Percentiles rank a stretch among this genome's conserved stretches.
Evolutionary conservation across 2,329 filamentous ascomycete species (phyloP).

Genomic region (Fusarium sp.): DNA sequence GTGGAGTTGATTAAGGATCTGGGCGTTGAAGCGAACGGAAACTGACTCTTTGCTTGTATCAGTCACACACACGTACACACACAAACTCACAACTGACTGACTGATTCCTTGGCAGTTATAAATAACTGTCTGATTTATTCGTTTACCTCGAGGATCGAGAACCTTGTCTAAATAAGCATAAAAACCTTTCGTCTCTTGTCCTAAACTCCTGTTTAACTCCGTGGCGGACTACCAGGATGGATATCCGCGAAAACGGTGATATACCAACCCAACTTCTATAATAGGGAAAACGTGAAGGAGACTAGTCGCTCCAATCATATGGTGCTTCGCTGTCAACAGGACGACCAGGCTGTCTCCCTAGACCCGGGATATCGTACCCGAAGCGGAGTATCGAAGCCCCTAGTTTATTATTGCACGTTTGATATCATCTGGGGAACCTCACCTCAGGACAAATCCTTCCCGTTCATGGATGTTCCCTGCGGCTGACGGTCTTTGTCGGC

Average conservation of each 20-base stretch:
- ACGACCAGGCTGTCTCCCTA: neutral
- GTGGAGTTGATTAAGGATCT: conserved; percentile 21
- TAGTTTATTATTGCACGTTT: conserved; percentile 22
- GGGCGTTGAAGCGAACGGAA: conserved; percentile 21
- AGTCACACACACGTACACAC: neutral
- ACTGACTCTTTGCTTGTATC: conserved; percentile 2
- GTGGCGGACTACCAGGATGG: neutral
- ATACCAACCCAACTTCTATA: conserved; percentile 1
- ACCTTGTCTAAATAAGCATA: conserved; percentile 29
- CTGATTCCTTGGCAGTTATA: neutral
- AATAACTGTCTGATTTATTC: neutral
- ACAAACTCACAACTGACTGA: conserved; percentile 3
- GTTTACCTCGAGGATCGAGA: conserved; percentile 2
- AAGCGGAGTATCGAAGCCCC: conserved; percentile 10
- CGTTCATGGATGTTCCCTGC: neutral
- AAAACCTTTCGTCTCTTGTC: conserved; percentile 1
- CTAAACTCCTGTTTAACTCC: neutral
- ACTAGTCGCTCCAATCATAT: conserved; percentile 15
- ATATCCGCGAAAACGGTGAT: conserved; percentile 9
- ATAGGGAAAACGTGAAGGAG: conserved; percentile 1
- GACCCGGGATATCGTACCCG: conserved; percentile 3
- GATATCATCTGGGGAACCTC: conserved; percentile 19
- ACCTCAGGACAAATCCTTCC: neutral
- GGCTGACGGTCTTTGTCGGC: neutral
- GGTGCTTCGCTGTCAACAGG: neutral